phyloP scores from a whole-genome alignment of 202 grass and related monocot genomes.

The Setaria italica region DNA sequence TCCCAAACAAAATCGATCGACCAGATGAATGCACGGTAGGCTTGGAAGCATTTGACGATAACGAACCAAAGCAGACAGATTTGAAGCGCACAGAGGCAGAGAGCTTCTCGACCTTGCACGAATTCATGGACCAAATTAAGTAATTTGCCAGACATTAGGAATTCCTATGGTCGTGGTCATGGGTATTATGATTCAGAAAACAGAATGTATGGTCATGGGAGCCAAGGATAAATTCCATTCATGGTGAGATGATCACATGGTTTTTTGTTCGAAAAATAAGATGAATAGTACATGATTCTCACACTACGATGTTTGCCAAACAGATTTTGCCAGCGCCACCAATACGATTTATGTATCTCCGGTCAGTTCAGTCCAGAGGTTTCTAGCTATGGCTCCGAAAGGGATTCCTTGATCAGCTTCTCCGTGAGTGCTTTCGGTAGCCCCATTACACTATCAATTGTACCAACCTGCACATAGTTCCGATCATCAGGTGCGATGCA shows the following conservation, averaged over 20 bases:
- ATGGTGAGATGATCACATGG: background rate
- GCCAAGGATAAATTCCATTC: background rate
- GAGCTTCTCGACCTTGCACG: background rate
- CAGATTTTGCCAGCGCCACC: background rate
- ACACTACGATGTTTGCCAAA: background rate
- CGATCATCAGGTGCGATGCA: background rate
- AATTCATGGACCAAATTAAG: slow-evolving; percentile 20
- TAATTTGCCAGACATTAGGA: background rate
- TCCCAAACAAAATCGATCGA: background rate
- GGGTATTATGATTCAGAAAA: background rate
- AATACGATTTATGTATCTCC: background rate
- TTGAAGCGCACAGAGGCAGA: too few relatives aligned
- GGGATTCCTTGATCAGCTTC: slow-evolving; percentile 78
- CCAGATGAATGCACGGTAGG: too few relatives aligned
- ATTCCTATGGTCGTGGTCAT: background rate
- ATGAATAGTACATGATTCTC: slow-evolving; percentile 10
- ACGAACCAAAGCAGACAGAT: background rate
- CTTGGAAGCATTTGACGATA: background rate
- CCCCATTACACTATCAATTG: slow-evolving; percentile 94
- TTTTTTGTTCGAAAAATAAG: background rate
- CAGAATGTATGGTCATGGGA: slow-evolving; percentile 5
- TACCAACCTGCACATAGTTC: slow-evolving; percentile 67
- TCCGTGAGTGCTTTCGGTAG: slow-evolving; percentile 87
- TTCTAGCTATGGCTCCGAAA: slow-evolving; percentile 53
- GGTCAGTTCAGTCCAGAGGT: slow-evolving; percentile 30